Conservation (phyloP, 805 yeast species). For the Tetrapisispora phaffii region DNA sequence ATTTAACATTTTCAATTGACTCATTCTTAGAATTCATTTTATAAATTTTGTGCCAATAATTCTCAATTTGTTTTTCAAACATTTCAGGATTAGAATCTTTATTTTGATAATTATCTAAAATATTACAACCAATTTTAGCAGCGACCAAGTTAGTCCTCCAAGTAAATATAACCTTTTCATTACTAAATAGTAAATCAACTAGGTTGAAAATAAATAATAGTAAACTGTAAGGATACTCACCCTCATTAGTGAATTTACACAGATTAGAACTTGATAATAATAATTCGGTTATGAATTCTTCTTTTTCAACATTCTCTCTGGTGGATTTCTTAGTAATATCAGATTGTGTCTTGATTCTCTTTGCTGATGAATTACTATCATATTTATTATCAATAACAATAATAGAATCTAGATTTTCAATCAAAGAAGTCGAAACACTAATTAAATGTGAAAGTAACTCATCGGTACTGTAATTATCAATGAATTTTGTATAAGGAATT, state of each 20-base stretch:
- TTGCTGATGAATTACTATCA: constrained; percentile 12
- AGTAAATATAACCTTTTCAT: constrained; percentile 31
- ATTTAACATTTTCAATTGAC: constrained; percentile 49
- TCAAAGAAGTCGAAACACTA: constrained; percentile 30
- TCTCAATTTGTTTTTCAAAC: constrained; percentile 6
- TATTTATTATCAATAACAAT: constrained; percentile 23
- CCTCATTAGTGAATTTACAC: constrained; percentile 18
- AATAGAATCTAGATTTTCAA: constrained; percentile 31
- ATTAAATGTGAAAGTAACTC: constrained; percentile 12
- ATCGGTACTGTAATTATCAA: constrained; percentile 30
- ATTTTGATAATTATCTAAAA: constrained; percentile 10
- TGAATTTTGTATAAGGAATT: constrained; percentile 42
- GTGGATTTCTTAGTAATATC: constrained; percentile 33
- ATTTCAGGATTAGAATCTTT: background rate
- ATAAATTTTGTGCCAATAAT: constrained; percentile 21
- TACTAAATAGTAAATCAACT: constrained; percentile 22
- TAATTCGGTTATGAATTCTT: constrained; percentile 36
- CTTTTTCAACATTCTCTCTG: constrained; percentile 36
- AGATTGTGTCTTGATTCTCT: constrained; percentile 19
- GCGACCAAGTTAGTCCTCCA: constrained; percentile 52
- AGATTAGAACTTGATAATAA: constrained; percentile 31
- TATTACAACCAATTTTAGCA: constrained; percentile 32
- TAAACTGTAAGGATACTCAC: constrained; percentile 13
- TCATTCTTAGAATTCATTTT: constrained; percentile 30
- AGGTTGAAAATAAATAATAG: constrained; percentile 26